Percentiles rank a stretch among this genome's conserved stretches.
Evolutionary conservation across 805 yeast genomes (phyloP).

Genomic region (Schizosaccharomyces pombe): ASM294v3 CU329670.1:274001-274500

Average conservation of each 20-base stretch:
- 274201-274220: conserved; percentile 83
- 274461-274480: conserved; percentile 77
- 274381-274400: conserved; percentile 74
- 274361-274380: conserved; percentile 65
- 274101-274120: conserved; percentile 95
- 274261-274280: conserved; percentile 83
- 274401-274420: conserved; percentile 50
- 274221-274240: conserved; percentile 91
- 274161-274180: conserved; percentile 70
- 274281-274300: conserved; percentile 51
- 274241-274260: conserved; percentile 83
- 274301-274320: conserved; percentile 99
- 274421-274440: conserved; percentile 80
- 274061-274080: conserved; percentile 56
- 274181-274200: conserved; percentile 83
- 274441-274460: conserved; percentile 89
- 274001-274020: conserved; percentile 38
- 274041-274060: conserved; percentile 57
- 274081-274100: conserved; percentile 40
- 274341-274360: conserved; percentile 86
- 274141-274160: conserved; percentile 14
- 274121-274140: conserved; percentile 23
- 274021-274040: conserved; percentile 45
- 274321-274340: conserved; percentile 95
- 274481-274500: conserved; percentile 68